Evolutionary conservation across 768 basidiomycete species (phyloP).

Genomic region (Clavulina sp.): DNA sequence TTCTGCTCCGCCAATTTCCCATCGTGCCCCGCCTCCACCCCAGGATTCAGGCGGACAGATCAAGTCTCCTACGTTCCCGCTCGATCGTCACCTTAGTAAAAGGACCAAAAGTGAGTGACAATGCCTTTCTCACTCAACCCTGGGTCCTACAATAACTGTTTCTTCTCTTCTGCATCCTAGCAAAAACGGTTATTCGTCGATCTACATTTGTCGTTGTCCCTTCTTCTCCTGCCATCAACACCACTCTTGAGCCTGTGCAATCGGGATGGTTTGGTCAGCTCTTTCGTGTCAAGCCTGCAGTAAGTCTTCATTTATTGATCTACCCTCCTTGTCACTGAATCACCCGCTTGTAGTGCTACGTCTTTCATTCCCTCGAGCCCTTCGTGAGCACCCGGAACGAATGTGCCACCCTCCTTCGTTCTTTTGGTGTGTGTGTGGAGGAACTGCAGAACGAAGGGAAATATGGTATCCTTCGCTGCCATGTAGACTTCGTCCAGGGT

Average conservation of each 20-base stretch:
- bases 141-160: too few relatives aligned
- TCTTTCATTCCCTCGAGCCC: conserved; percentile 22
- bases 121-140: too few relatives aligned
- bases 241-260: conserved; percentile 25
- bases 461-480: conserved; percentile 50
- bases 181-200: not conserved
- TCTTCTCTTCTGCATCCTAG: not conserved
- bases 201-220: conserved; percentile 13
- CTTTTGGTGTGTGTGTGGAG: conserved; percentile 49
- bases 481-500: conserved; percentile 43
- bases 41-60: too few relatives aligned
- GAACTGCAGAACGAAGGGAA: conserved; percentile 33
- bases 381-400: conserved; percentile 49
- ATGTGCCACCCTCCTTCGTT: conserved; percentile 54
- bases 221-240: conserved; percentile 22
- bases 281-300: conserved; percentile 64
- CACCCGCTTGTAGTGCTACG: conserved; percentile 15
- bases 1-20: too few relatives aligned
- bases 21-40: too few relatives aligned
- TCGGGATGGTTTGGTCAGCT: conserved; percentile 69
- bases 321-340: not conserved
- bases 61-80: too few relatives aligned
- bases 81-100: too few relatives aligned
- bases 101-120: too few relatives aligned
- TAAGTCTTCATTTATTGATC: conserved; percentile 33